Conservation (phyloP, 129 eudicot genomes). For the carrot (Daucus carota) region DNA sequence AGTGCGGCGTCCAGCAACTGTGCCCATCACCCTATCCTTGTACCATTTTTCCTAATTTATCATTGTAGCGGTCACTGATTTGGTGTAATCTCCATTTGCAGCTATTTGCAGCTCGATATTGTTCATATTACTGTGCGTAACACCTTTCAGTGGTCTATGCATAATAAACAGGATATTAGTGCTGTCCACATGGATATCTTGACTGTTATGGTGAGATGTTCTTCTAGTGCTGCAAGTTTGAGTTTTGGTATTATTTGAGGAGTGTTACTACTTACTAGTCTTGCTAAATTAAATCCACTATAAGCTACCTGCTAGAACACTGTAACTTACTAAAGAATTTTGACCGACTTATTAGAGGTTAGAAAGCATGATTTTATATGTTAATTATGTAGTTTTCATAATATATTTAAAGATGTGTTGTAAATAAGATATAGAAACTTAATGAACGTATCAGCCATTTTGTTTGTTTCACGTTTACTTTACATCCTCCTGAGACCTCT, state of each 20-base stretch:
- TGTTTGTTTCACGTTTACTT: not conserved
- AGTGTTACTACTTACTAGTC: not conserved
- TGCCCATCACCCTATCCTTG: not conserved
- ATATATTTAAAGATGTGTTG: not conserved
- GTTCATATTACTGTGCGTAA: constrained; percentile 90
- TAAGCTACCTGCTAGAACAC: not conserved
- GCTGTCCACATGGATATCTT: constrained; percentile 80
- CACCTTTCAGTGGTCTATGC: constrained; percentile 76
- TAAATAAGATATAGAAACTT: not conserved
- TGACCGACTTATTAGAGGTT: not conserved
- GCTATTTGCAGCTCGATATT: constrained; percentile 87
- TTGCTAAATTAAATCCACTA: not conserved
- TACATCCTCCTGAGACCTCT: not conserved
- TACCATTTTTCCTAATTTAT: not conserved
- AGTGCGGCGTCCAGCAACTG: constrained; percentile 18
- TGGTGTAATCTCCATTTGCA: constrained; percentile 36
- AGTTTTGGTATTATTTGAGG: not conserved
- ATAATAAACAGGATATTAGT: constrained; percentile 52
- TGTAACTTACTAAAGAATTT: not conserved
- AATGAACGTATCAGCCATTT: not conserved
- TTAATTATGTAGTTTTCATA: not conserved
- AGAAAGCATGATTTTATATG: not conserved
- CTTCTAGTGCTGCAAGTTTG: not conserved
- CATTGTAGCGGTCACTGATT: not conserved
- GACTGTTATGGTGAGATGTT: constrained; percentile 53